These are phyloP conservation scores for Colletotrichum godetiae DNA, from an alignment of 2,329 filamentous ascomycete species.

Conservation along the genomic window DNA sequence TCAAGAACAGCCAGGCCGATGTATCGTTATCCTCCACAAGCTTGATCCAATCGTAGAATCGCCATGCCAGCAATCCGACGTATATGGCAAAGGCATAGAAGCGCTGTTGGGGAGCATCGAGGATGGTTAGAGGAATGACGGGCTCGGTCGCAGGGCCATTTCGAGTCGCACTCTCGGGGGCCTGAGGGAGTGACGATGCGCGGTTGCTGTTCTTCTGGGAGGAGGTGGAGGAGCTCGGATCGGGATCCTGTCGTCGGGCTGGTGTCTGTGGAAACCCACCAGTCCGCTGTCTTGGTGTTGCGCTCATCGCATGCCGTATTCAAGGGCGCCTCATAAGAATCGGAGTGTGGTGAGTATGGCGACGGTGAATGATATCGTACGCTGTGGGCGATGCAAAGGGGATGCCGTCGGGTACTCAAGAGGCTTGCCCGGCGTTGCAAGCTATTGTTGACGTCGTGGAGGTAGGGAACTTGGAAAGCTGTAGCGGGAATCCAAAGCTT, in stretches of 20 bases:
- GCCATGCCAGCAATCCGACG: constrained; percentile 80
- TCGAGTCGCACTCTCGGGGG: constrained; percentile 53
- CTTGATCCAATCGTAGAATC: constrained; percentile 86
- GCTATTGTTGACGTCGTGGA: constrained; percentile 27
- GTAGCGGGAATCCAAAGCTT: constrained; percentile 17
- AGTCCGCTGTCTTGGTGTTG: constrained; percentile 84
- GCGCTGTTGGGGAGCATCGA: constrained; percentile 92
- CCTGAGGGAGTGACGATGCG: constrained; percentile 54
- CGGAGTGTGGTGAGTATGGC: not conserved
- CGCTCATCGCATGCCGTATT: constrained; percentile 79
- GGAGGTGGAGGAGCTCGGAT: constrained; percentile 33
- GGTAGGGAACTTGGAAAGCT: not conserved
- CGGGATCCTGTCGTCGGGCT: constrained; percentile 47
- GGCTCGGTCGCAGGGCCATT: constrained; percentile 57
- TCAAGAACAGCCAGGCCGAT: constrained; percentile 91
- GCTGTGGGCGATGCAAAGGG: not conserved
- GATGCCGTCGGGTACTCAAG: not conserved
- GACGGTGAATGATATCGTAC: not conserved
- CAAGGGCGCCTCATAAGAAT: constrained; percentile 34
- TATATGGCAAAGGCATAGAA: constrained; percentile 89
- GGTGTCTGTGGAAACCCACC: constrained; percentile 84
- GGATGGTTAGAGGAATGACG: constrained; percentile 81
- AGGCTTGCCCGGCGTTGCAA: constrained; percentile 22
- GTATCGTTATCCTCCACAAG: constrained; percentile 84
- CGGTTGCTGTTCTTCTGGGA: constrained; percentile 23